phyloP scores from a whole-genome alignment of 192 early-diverging fungal species.

The Backusella liffmaniae region DNA sequence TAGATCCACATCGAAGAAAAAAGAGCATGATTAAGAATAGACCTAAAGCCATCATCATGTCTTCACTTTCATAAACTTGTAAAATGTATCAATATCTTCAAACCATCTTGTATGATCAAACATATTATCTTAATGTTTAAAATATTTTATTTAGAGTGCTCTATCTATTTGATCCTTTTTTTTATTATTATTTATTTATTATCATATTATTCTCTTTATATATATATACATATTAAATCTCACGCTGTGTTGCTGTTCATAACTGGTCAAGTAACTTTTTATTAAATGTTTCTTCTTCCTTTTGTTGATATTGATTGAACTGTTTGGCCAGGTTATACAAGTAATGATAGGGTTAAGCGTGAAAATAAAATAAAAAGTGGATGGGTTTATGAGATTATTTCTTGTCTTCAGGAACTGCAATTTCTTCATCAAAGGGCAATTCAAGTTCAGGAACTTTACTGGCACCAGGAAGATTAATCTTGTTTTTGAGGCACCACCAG shows the following conservation, averaged over 20 bases:
- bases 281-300: no score
- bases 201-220: neutral
- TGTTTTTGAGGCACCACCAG: neutral
- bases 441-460: neutral
- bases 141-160: neutral
- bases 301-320: no score
- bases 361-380: neutral
- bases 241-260: no score
- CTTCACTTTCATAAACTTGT: neutral
- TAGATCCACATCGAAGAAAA: neutral
- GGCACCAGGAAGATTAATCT: neutral
- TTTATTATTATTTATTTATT: neutral
- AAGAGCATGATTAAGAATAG: slow-evolving; percentile 1
- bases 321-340: no score
- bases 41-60: neutral
- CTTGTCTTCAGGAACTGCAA: neutral
- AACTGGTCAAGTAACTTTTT: no score
- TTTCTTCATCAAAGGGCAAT: neutral
- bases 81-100: neutral
- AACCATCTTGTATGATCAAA: neutral
- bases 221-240: neutral
- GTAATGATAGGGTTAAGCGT: neutral
- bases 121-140: neutral
- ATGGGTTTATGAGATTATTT: neutral
- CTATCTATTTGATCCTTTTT: neutral